A percentile compares a stretch with the other conserved stretches of the same genome.
These are phyloP conservation scores for Xylaria scruposa DNA, from an alignment of 495 filamentous ascomycete genomes.

Conservation along the genomic window DNA sequence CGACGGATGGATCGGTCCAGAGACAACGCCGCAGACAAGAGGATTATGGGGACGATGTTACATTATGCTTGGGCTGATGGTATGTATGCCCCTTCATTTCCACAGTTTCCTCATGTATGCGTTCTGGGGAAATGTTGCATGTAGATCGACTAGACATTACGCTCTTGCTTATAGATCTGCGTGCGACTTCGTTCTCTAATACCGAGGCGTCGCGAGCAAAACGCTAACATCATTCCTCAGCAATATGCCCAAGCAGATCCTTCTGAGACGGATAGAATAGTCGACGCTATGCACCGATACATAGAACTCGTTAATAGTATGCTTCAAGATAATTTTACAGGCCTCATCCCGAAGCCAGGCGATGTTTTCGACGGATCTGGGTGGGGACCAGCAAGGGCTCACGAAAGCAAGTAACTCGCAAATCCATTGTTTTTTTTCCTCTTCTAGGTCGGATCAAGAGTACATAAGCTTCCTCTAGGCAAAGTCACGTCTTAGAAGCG, in stretches of 20 bases:
- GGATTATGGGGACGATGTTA: constrained; percentile 63
- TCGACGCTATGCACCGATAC: constrained; percentile 49
- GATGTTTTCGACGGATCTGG: constrained; percentile 47
- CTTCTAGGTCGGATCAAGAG: not conserved
- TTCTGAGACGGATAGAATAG: constrained; percentile 44
- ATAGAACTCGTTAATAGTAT: constrained; percentile 54
- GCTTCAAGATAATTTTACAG: constrained; percentile 59
- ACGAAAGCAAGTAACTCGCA: constrained; percentile 45
- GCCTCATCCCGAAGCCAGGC: constrained; percentile 51
- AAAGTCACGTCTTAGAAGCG: not conserved
- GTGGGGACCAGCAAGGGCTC: constrained; percentile 56
- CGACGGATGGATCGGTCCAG: constrained; percentile 70
- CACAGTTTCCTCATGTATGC: not conserved
- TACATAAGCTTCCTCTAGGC: not conserved
- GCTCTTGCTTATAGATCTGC: not conserved
- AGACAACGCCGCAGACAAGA: constrained; percentile 51
- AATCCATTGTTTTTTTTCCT: constrained; percentile 24
- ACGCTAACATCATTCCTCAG: constrained; percentile 46
- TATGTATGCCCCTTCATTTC: constrained; percentile 15
- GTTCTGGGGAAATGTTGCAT: constrained; percentile 17
- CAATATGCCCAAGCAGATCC: constrained; percentile 58
- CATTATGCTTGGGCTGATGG: constrained; percentile 60
- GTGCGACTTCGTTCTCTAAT: not conserved
- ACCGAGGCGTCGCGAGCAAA: constrained; percentile 26
- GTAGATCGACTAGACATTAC: not conserved